Evolutionary conservation across 257 asterid genomes (phyloP).

Genomic region (Striga asiatica): DNA sequence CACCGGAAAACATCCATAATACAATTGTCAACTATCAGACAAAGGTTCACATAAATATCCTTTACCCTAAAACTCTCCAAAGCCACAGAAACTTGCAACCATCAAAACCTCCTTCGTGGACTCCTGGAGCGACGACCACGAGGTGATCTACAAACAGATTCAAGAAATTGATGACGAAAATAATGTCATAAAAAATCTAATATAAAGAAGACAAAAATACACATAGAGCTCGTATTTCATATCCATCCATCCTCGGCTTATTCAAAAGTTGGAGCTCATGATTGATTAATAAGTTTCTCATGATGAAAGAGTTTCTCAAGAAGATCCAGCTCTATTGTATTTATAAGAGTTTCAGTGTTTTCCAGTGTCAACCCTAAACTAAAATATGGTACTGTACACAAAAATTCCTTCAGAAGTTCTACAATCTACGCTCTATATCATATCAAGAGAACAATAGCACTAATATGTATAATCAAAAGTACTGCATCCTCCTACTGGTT

Average conservation of each 20-base stretch:
- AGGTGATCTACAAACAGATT: conserved; percentile 58
- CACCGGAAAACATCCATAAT: too few relatives aligned
- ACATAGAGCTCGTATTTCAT: neutral
- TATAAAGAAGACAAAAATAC: neutral
- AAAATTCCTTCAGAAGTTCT: neutral
- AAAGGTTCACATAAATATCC: too few relatives aligned
- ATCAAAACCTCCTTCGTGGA: too few relatives aligned
- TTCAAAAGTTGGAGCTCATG: neutral
- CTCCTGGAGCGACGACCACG: too few relatives aligned
- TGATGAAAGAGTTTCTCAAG: neutral
- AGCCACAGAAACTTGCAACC: too few relatives aligned
- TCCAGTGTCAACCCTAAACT: neutral
- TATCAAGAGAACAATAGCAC: neutral
- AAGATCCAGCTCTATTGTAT: neutral
- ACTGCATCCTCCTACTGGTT: neutral
- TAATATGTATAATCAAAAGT: neutral
- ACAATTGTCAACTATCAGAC: too few relatives aligned
- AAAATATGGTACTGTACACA: neutral
- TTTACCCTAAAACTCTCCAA: too few relatives aligned
- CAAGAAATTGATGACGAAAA: neutral
- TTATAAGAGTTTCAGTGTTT: neutral
- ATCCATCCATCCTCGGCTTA: neutral
- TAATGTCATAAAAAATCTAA: neutral
- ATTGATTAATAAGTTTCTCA: neutral
- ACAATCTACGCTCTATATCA: neutral